A percentile compares a stretch with the other conserved stretches of the same genome.
phyloP scores from a whole-genome alignment of 768 basidiomycete genomes.

The Lactifluus subvellereus region DNA sequence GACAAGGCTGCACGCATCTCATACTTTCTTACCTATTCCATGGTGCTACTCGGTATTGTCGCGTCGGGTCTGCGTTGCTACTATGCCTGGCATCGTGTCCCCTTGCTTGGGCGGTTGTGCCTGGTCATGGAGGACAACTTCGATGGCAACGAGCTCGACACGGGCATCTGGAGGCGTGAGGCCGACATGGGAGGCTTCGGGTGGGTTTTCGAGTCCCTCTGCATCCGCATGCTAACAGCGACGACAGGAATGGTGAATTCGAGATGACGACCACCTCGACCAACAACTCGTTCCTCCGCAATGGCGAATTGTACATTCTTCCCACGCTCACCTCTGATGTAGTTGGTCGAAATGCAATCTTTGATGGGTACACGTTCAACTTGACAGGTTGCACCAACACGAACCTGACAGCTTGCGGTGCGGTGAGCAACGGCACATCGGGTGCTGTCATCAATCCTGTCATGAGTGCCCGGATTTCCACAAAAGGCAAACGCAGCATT shows the following conservation, averaged over 20 bases:
- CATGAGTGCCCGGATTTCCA: constrained; percentile 75
- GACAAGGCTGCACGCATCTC: constrained; percentile 46
- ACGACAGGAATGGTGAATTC: constrained; percentile 66
- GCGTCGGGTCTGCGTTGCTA: constrained; percentile 53
- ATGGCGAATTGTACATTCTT: constrained; percentile 74
- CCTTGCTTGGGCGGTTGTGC: constrained; percentile 49
- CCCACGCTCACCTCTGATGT: constrained; percentile 77
- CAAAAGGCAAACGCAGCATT: constrained; percentile 63
- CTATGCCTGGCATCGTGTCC: constrained; percentile 49
- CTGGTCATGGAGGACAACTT: constrained; percentile 76
- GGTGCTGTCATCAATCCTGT: constrained; percentile 78
- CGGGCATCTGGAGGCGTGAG: constrained; percentile 62
- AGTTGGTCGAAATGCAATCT: constrained; percentile 47
- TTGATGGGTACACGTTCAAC: constrained; percentile 71
- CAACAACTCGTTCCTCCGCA: constrained; percentile 68
- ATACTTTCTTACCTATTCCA: constrained; percentile 52
- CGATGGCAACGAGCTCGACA: constrained; percentile 48
- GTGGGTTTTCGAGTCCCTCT: constrained; percentile 37
- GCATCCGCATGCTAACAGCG: neutral
- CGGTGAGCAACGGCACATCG: constrained; percentile 58
- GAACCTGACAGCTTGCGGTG: constrained; percentile 54
- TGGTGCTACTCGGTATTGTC: constrained; percentile 49
- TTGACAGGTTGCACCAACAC: constrained; percentile 71
- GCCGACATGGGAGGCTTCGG: constrained; percentile 80
- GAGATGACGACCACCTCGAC: constrained; percentile 67